These are phyloP conservation scores for Solanum tarapatanum DNA, from an alignment of 257 asterid genomes.

Conservation along the genomic window DNA sequence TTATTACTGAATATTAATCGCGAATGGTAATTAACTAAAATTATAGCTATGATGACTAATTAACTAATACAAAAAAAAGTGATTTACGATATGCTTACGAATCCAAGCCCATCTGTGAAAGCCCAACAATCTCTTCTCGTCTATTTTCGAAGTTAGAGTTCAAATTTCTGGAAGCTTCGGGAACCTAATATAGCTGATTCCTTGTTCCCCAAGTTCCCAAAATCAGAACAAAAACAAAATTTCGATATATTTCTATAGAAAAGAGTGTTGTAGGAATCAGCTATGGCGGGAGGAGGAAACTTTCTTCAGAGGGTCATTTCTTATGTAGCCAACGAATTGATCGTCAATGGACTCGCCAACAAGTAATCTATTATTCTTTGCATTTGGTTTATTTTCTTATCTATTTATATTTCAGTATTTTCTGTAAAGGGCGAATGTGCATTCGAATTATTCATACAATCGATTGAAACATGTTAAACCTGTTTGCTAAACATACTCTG, in stretches of 20 bases:
- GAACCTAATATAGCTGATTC: neutral
- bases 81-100: neutral
- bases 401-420: neutral
- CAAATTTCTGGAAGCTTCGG: neutral
- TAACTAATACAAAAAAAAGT: too few relatives aligned
- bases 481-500: neutral
- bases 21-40: too few relatives aligned
- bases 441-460: neutral
- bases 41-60: neutral
- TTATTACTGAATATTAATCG: too few relatives aligned
- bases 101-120: neutral
- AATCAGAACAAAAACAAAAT: neutral
- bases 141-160: neutral
- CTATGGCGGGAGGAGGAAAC: conserved; percentile 80
- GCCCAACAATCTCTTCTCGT: neutral
- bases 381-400: neutral
- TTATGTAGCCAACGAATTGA: conserved; percentile 49
- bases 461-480: neutral
- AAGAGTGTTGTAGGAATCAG: neutral
- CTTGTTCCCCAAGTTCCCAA: neutral
- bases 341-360: conserved; percentile 50
- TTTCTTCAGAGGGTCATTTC: conserved; percentile 49
- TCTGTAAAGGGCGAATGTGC: neutral
- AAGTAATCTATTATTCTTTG: conserved; percentile 20
- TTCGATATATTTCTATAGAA: too few relatives aligned